Conservation (phyloP, 2,329 filamentous ascomycete species). For the Phialophora macrospora region DNA sequence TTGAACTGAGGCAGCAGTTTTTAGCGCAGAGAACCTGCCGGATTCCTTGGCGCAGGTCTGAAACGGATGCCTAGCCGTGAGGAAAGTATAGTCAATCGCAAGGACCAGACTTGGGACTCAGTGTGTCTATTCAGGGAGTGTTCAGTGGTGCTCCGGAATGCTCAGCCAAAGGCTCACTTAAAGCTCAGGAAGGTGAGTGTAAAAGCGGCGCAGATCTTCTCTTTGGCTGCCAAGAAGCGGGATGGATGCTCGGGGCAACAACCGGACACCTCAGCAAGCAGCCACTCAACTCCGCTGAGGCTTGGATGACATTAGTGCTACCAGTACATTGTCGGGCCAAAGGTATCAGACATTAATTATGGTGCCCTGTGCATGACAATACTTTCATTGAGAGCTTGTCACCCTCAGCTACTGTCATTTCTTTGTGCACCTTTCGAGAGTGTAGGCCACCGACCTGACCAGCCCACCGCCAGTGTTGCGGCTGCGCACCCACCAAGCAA, state of each 20-base stretch:
- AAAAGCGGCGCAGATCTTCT: too few species aligned
- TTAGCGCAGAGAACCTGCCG: too few species aligned
- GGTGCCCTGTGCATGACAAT: conserved; percentile 7
- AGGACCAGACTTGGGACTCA: too few species aligned
- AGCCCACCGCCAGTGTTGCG: conserved; percentile 1
- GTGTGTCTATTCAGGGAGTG: too few species aligned
- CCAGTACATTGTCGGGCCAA: conserved; percentile 4
- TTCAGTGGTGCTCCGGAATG: too few species aligned
- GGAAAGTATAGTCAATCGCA: too few species aligned
- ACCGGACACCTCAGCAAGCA: conserved; percentile 8
- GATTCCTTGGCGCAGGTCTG: too few species aligned
- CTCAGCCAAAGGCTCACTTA: too few species aligned
- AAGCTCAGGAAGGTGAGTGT: too few species aligned
- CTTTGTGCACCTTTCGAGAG: background rate
- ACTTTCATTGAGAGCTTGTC: conserved; percentile 3
- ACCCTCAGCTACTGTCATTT: background rate
- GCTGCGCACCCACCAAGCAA: conserved; percentile 15
- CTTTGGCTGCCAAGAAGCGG: background rate
- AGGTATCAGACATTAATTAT: background rate
- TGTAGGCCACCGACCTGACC: background rate
- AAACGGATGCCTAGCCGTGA: too few species aligned
- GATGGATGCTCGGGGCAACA: conserved; percentile 9
- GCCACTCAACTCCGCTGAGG: conserved; percentile 8
- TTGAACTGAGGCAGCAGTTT: too few species aligned
- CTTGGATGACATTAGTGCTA: conserved; percentile 6